These are phyloP conservation scores for Pseudopithomyces chartarum DNA, from an alignment of 2,329 filamentous ascomycete species.

Conservation along the genomic window DNA sequence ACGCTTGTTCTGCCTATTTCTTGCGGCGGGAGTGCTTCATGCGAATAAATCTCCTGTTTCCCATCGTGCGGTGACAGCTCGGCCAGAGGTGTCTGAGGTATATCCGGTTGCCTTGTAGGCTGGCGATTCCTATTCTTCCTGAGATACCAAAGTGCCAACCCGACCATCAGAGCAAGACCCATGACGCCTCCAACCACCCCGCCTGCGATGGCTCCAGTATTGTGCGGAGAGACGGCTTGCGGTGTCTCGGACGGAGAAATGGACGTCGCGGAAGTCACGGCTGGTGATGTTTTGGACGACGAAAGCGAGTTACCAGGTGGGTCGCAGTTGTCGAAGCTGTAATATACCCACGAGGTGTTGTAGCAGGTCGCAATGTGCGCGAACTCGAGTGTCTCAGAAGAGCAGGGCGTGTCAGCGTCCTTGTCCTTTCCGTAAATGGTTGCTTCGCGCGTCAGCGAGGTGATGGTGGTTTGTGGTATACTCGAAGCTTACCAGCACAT, in stretches of 20 bases:
- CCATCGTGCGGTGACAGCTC: not conserved
- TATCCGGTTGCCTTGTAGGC: not conserved
- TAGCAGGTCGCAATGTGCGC: conserved; percentile 20
- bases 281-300: not conserved
- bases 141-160: not conserved
- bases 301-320: not conserved
- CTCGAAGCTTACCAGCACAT: conserved; percentile 23
- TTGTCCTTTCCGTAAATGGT: conserved; percentile 20
- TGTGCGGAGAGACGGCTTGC: not conserved
- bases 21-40: not conserved
- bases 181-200: not conserved
- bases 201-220: conserved; percentile 1
- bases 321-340: conserved; percentile 25
- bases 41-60: not conserved
- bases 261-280: not conserved
- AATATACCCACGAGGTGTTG: conserved; percentile 24
- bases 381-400: conserved; percentile 9
- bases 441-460: conserved; percentile 3
- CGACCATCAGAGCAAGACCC: not conserved
- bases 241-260: not conserved
- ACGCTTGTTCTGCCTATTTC: not conserved
- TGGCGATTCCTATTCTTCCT: not conserved
- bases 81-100: not conserved
- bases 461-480: not conserved
- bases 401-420: conserved; percentile 8